Evolutionary conservation across 2,329 filamentous ascomycete genomes (phyloP).

Genomic region (Cryphonectria naterciae): DNA sequence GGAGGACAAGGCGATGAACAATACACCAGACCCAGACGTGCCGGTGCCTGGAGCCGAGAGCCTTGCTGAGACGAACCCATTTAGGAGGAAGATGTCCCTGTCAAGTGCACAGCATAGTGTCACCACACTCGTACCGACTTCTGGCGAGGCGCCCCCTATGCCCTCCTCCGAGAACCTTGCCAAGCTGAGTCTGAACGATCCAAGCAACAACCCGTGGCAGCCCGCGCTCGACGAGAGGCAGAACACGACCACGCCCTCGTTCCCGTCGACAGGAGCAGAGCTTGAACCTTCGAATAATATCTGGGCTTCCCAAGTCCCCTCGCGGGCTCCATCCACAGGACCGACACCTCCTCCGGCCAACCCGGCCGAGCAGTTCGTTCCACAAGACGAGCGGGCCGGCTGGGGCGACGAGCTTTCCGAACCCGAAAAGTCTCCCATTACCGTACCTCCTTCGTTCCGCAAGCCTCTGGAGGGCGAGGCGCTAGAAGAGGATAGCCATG

Average conservation of each 20-base stretch:
- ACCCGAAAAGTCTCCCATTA: slow-evolving; percentile 21
- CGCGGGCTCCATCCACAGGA: slow-evolving; percentile 38
- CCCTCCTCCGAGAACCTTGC: slow-evolving; percentile 46
- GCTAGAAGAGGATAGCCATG: slow-evolving; percentile 46
- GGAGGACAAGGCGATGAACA: background rate
- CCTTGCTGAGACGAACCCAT: slow-evolving; percentile 54
- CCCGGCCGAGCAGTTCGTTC: slow-evolving; percentile 42
- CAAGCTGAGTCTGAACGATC: slow-evolving; percentile 47
- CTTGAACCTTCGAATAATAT: slow-evolving; percentile 40
- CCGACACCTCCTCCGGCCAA: slow-evolving; percentile 35
- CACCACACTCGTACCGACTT: slow-evolving; percentile 15
- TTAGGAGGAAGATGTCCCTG: slow-evolving; percentile 51
- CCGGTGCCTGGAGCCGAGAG: background rate
- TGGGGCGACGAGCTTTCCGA: slow-evolving; percentile 42
- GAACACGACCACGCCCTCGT: slow-evolving; percentile 37
- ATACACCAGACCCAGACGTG: background rate
- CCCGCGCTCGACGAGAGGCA: slow-evolving; percentile 40
- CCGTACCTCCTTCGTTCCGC: slow-evolving; percentile 24
- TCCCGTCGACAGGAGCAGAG: slow-evolving; percentile 34
- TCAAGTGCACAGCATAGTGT: slow-evolving; percentile 22
- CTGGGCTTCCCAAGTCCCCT: slow-evolving; percentile 42
- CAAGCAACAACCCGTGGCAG: slow-evolving; percentile 51
- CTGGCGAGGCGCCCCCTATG: slow-evolving; percentile 30
- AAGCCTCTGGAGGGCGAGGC: slow-evolving; percentile 39
- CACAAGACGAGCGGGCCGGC: slow-evolving; percentile 44